Base-by-base conservation (phyloP, 2,329 filamentous ascomycete genomes). In the Paracoccidioides brasiliensis region DNA sequence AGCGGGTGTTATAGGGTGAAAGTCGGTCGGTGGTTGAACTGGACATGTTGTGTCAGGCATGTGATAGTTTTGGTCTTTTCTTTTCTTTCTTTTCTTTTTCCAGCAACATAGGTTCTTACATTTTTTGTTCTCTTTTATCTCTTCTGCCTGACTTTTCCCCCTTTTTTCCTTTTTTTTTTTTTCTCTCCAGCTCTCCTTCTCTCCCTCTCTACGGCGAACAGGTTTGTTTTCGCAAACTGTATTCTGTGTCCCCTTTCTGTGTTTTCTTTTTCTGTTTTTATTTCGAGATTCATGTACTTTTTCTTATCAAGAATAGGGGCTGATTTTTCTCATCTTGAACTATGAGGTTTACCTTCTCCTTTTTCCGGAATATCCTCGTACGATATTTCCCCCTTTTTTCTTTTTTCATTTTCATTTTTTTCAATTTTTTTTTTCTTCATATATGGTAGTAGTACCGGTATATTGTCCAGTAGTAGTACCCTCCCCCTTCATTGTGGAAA, bases 71-170 rank as follows among this genome's bases (percentile, higher is more conserved):
- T 61, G 57, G 62, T 56, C 59, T 56, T 48, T 56, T 58, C 54
- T 43, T 35, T 32, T 30, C n/a, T 42, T 70, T 56, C 64, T 64
- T 43, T 35, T 32, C 15, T 22, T 42, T 22, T 69, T 59, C 12
- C 54, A 51, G 40, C 48, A 53, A 45, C 44, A 48, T 56, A 51
- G 46, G 51, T 46, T 57, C 43, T 56, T 32, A 56, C 53, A 22
- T 64, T 59, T 61, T 63, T 57, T 54, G 10, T 33, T 57, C 30
- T 33, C 14, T 40, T 67, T 65, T 66, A 67, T 72, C 30, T 4
- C 14, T 55, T 37, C 33, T 43, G 37, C 45, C 14, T 22, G 67
- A 64, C 66, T 67, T 72, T 67, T 67, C 64, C 62, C 59, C 64
- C 59, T 62, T 61, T 57, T 60, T 56, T 50, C 45, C 63, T 56